Conservation (phyloP, 177 flowering plant species). For the Vitis hybrid region DNA sequence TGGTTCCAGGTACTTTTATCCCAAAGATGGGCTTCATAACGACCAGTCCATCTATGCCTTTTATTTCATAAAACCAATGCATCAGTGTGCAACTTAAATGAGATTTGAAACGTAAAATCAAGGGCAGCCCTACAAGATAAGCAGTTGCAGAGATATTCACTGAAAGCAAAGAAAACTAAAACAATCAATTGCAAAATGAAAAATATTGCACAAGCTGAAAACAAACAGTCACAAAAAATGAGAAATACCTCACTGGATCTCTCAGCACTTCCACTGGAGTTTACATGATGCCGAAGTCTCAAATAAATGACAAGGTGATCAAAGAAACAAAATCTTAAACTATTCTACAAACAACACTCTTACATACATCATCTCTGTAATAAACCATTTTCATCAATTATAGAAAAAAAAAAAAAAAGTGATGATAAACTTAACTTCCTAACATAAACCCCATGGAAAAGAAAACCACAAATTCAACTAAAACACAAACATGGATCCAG, state of each 20-base stretch:
- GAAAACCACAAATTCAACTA: too few relatives aligned
- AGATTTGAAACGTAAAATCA: neutral
- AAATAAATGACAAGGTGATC: neutral
- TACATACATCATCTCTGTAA: too few relatives aligned
- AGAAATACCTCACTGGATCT: neutral
- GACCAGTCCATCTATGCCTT: slow-evolving; percentile 98
- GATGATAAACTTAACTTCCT: too few relatives aligned
- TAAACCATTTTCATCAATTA: too few relatives aligned
- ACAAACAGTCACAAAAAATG: neutral
- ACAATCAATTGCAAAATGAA: too few relatives aligned
- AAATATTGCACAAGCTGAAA: neutral
- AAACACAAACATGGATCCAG: too few relatives aligned
- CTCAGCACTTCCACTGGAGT: neutral
- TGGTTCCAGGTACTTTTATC: slow-evolving; percentile 95
- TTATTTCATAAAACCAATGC: slow-evolving; percentile 8
- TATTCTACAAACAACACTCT: too few relatives aligned
- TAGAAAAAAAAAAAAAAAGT: too few relatives aligned
- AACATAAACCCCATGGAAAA: too few relatives aligned
- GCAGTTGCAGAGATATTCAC: neutral
- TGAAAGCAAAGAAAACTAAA: neutral
- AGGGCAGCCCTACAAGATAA: neutral
- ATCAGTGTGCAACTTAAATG: neutral
- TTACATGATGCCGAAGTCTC: neutral
- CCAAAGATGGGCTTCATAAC: slow-evolving; percentile 98
- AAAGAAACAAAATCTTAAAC: too few relatives aligned